These are phyloP conservation scores for Aureobasidium melanogenum DNA, from an alignment of 2,329 filamentous ascomycete genomes.

Conservation along the genomic window DNA sequence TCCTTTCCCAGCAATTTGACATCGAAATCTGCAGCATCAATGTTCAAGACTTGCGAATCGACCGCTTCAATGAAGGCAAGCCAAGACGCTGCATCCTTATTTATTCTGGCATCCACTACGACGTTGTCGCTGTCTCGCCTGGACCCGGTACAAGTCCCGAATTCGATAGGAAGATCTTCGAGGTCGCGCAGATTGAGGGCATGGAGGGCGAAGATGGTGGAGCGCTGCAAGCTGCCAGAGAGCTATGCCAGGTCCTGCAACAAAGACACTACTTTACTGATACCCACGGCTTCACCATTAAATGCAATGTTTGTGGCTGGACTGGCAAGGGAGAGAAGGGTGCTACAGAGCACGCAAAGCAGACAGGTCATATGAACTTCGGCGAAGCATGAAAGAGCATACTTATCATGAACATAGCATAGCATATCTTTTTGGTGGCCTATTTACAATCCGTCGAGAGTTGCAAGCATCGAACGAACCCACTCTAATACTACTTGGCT, in stretches of 20 bases:
- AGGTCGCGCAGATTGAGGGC: conserved; percentile 30
- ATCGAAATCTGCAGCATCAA: conserved; percentile 81
- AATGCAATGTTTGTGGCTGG: conserved; percentile 65
- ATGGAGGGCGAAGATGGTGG: conserved; percentile 39
- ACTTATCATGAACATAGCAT: background rate
- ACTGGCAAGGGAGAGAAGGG: conserved; percentile 58
- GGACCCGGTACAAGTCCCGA: conserved; percentile 57
- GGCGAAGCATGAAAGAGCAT: conserved; percentile 29
- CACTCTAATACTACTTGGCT: conserved; percentile 14
- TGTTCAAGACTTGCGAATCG: conserved; percentile 58
- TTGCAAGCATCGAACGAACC: background rate
- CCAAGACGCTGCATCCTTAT: conserved; percentile 66
- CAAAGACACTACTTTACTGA: conserved; percentile 80
- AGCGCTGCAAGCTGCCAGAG: conserved; percentile 49
- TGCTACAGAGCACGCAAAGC: conserved; percentile 52
- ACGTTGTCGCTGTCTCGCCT: conserved; percentile 70
- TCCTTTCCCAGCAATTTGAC: conserved; percentile 74
- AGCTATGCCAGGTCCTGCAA: conserved; percentile 51
- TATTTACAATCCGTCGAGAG: background rate
- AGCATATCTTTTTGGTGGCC: background rate
- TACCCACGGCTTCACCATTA: conserved; percentile 68
- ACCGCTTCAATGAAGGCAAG: conserved; percentile 70
- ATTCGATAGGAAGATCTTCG: conserved; percentile 70
- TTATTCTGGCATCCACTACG: conserved; percentile 91
- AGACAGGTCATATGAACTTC: conserved; percentile 53